These are phyloP conservation scores for Zea luxurians DNA, from an alignment of 176 grass and related monocot species.

Conservation along the genomic window DNA sequence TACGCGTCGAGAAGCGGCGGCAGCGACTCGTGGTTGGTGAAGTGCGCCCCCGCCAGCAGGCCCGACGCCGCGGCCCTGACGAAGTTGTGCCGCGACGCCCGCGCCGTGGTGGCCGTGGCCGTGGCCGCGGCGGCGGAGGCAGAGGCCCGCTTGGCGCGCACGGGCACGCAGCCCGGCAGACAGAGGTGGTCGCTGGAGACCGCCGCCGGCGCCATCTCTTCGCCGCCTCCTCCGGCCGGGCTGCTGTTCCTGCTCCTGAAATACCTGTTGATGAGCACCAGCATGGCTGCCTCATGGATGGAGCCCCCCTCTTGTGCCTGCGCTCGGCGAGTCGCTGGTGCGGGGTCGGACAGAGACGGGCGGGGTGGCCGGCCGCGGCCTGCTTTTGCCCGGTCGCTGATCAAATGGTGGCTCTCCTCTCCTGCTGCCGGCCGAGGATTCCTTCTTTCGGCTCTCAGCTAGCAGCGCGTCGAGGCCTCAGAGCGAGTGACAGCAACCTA, in stretches of 20 bases:
- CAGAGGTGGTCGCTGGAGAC: constrained; percentile 31
- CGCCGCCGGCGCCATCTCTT: constrained; percentile 40
- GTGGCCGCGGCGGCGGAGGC: background rate
- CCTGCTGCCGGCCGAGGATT: constrained; percentile 12
- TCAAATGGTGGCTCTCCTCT: background rate
- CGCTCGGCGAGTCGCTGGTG: constrained; percentile 4
- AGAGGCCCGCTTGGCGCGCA: constrained; percentile 29
- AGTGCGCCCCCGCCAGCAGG: constrained; percentile 50
- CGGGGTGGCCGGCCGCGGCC: background rate
- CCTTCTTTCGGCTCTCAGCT: background rate
- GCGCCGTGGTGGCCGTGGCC: constrained; percentile 2
- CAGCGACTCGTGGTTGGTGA: constrained; percentile 91
- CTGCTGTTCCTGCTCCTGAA: constrained; percentile 28
- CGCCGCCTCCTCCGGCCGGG: background rate
- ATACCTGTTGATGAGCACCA: constrained; percentile 68
- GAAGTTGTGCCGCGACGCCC: constrained; percentile 65
- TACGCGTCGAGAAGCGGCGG: constrained; percentile 53
- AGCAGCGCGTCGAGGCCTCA: background rate
- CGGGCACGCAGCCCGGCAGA: constrained; percentile 48
- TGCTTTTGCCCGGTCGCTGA: background rate
- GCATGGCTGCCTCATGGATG: constrained; percentile 65
- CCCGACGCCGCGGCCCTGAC: constrained; percentile 53
- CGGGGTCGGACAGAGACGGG: constrained; percentile 30
- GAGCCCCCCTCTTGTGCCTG: background rate
- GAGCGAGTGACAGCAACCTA: constrained; percentile 22